Percentiles rank a stretch among this genome's conserved stretches.
Conservation (phyloP, 768 basidiomycete species). For the Lactarius evosmus region DNA sequence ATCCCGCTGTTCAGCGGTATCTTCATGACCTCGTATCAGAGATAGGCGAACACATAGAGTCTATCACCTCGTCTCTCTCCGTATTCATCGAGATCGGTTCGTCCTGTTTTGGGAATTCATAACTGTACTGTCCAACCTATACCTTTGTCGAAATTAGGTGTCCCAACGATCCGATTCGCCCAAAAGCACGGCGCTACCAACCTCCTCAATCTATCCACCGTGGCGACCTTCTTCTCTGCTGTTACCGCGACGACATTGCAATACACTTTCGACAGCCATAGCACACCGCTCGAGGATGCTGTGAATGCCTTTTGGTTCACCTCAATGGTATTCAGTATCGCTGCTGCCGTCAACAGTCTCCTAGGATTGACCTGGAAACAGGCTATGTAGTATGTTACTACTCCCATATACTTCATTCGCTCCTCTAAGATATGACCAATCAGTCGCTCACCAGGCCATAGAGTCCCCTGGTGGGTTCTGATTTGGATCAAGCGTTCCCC, state of each 20-base stretch:
- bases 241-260: constrained; percentile 73
- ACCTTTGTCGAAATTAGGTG: constrained; percentile 42
- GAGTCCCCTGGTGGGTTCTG: constrained; percentile 78
- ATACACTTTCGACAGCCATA: constrained; percentile 53
- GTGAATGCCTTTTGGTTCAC: constrained; percentile 76
- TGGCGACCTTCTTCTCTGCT: constrained; percentile 75
- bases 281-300: constrained; percentile 41
- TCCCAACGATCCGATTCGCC: constrained; percentile 72
- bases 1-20: constrained; percentile 69
- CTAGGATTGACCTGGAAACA: constrained; percentile 77
- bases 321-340: constrained; percentile 73
- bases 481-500: constrained; percentile 88
- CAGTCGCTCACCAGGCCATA: constrained; percentile 71
- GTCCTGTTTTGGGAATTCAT: constrained; percentile 30
- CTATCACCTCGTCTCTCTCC: constrained; percentile 60
- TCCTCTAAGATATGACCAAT: constrained; percentile 16
- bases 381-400: constrained; percentile 67
- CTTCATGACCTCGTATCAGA: constrained; percentile 72
- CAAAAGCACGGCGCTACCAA: constrained; percentile 71
- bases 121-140: not conserved
- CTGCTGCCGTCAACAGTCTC: constrained; percentile 73
- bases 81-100: constrained; percentile 75
- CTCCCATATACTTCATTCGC: constrained; percentile 2
- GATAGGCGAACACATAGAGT: constrained; percentile 71
- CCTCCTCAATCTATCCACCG: constrained; percentile 68